Base-by-base conservation (phyloP, 257 asterid species). In the Verbascum thapsus region DNA sequence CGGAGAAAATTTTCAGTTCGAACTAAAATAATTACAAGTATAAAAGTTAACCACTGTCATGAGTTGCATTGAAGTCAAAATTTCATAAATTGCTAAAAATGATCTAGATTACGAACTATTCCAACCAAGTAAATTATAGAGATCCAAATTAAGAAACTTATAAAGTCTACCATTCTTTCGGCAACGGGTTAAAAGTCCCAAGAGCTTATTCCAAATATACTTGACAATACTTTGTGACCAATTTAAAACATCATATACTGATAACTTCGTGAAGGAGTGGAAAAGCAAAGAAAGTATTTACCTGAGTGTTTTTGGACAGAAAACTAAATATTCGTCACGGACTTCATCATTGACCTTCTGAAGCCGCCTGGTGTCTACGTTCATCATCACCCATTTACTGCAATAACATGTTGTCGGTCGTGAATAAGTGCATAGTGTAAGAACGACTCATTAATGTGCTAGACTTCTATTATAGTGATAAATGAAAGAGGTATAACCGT, bases 311-410 rank as follows among this genome's bases (percentile, higher is more conserved):
- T 74, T 89, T 10, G 99, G 95, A 74, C 92, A 94, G 61, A 50
- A 94, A 38, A 75, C 72, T 53, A 76, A 66, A 69, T 68, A 74
- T 77, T 89, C 97, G 60, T 94, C 88, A 13, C 95, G 99, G 34
- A 94, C 94, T 17, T 89, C 99, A 78, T 94, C 99, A 10, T 77
- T 74, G 70, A 94, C 96, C 76, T 90, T 94, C 81, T 87, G 96
- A 66, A 94, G 95, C 53, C 91, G 83, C 73, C 99, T 83, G 1
- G 99, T 89, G 75, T 85, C 88, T 69, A 79, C 82, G 76, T 94
- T 90, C 99, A 94, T 94, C 99, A 90, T 90, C 74, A 94, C 88
- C 99, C 99, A 94, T 77, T 90, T 90, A 80, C 99, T 94, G 95
- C 78, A 78, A 68, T 44, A 44, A 81, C 57, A 57, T 23, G 39